phyloP scores from a whole-genome alignment of 495 filamentous ascomycete species.

The Penicillium longicatenatum region DNA sequence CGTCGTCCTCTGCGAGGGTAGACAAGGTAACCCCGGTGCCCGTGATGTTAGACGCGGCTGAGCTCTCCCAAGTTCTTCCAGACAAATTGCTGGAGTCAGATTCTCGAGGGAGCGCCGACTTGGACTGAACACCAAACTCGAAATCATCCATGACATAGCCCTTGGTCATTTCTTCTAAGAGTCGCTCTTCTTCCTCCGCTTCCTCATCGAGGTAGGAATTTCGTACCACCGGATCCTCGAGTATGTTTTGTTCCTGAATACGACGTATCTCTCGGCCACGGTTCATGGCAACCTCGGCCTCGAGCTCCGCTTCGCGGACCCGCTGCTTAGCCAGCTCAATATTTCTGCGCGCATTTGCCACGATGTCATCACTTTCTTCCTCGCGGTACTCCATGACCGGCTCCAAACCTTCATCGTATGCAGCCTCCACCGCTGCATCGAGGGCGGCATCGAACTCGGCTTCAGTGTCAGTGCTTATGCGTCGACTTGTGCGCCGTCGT shows the following conservation, averaged over 20 bases:
- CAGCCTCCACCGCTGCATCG: conserved; percentile 94
- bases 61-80: conserved; percentile 85
- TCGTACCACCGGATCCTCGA: conserved; percentile 35
- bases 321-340: conserved; percentile 79
- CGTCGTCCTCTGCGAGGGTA: conserved; percentile 70
- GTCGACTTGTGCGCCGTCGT: conserved; percentile 65
- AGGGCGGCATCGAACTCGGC: conserved; percentile 94
- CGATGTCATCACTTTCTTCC: conserved; percentile 41
- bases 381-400: conserved; percentile 55
- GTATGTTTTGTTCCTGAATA: conserved; percentile 33
- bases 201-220: conserved; percentile 65
- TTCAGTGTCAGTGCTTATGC: conserved; percentile 74
- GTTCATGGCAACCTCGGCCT: conserved; percentile 66
- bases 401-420: conserved; percentile 91
- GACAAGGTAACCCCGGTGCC: conserved; percentile 72
- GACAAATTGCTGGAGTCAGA: conserved; percentile 87
- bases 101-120: conserved; percentile 79
- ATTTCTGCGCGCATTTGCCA: conserved; percentile 63
- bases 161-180: conserved; percentile 90
- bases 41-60: conserved; percentile 74
- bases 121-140: conserved; percentile 72
- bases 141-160: conserved; percentile 89
- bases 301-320: conserved; percentile 75
- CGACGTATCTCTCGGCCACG: conserved; percentile 44
- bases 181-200: conserved; percentile 86